Evolutionary conservation across 176 grass and related monocot genomes (phyloP), one percentile per base, ranked within the genome.

Genomic region (Aegilops speltoides): DNA sequence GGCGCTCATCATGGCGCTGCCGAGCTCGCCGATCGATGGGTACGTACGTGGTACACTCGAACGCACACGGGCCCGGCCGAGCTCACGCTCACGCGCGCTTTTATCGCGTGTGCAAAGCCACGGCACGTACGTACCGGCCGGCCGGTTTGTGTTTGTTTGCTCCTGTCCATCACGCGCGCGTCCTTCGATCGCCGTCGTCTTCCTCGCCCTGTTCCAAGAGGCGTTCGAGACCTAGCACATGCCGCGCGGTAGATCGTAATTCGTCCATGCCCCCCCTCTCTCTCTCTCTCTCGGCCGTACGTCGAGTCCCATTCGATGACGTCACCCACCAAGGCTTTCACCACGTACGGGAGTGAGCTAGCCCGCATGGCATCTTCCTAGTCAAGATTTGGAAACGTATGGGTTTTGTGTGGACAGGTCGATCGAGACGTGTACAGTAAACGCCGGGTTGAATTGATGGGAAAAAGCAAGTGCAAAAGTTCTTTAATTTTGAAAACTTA

Each of bases 1-100:
- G 23, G 7, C 19, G 19, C 16, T 6, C 89, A 90, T 90, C 79
- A 90, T 90, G 84, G 79, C 79, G 64, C 64, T 15, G 15, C 15
- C 19, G 19, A 24, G 19, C 69, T 75, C 70, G 54, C 36, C 54
- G 82, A 74, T 84, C 8, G 13, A 70, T 20, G 32, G 32, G 31
- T 19, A 34, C 16, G 31, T 73, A 10, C 70, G 38, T 72, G 41
- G 37, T 73, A 73, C 70, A 73, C 70, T 73, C 70, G 70, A 73
- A 73, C n/a, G 70, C n/a, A 11, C 70, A 1, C 12, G 70, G 70
- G 38, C 38, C 70, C 70, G 70, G 70, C 38, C 3, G 7, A 25
- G 70, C 70, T 73, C 70, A 73, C 38, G 70, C 70, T 73, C 70
- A 73, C 38, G 70, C 37, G 70, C 65, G 64, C 54, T 45, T 73